Conservation (phyloP, 768 basidiomycete genomes). For the Mrakia gelida region DNA sequence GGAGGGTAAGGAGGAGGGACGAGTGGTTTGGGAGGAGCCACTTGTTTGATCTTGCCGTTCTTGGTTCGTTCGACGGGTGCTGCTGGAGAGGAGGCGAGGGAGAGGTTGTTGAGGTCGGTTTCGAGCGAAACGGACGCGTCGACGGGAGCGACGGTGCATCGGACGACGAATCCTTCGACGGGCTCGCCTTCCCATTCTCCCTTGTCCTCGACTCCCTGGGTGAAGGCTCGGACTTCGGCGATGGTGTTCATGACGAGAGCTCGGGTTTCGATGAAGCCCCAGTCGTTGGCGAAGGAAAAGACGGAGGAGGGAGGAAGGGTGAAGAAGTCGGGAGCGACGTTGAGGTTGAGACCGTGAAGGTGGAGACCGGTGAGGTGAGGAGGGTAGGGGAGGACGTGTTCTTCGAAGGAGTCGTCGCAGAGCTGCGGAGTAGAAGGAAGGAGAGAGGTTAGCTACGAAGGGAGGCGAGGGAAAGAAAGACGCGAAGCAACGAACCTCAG, state of each 20-base stretch:
- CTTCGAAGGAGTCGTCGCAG: constrained; percentile 95
- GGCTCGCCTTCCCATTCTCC: constrained; percentile 71
- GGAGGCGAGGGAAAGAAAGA: neutral
- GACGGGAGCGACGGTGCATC: constrained; percentile 60
- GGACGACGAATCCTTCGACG: constrained; percentile 92
- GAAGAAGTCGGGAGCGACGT: constrained; percentile 57
- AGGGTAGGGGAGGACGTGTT: constrained; percentile 84
- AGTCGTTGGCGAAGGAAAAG: constrained; percentile 74
- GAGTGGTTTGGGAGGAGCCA: neutral
- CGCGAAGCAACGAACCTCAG: constrained; percentile 69
- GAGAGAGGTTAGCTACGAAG: neutral
- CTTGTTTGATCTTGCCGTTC: constrained; percentile 9
- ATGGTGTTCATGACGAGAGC: constrained; percentile 59
- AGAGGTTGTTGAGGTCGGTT: constrained; percentile 6
- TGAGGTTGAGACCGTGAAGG: constrained; percentile 82
- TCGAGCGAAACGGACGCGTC: constrained; percentile 34
- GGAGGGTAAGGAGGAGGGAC: constrained; percentile 59
- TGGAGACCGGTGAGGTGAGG: constrained; percentile 82
- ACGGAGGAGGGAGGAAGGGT: constrained; percentile 67
- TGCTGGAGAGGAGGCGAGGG: neutral
- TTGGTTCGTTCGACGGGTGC: neutral
- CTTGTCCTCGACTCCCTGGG: constrained; percentile 58
- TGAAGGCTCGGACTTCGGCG: constrained; percentile 66
- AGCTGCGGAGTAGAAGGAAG: constrained; percentile 54
- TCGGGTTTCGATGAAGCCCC: constrained; percentile 82